phyloP scores from a whole-genome alignment of 2,329 filamentous ascomycete species.

The Stachybotrys chartarum region DNA sequence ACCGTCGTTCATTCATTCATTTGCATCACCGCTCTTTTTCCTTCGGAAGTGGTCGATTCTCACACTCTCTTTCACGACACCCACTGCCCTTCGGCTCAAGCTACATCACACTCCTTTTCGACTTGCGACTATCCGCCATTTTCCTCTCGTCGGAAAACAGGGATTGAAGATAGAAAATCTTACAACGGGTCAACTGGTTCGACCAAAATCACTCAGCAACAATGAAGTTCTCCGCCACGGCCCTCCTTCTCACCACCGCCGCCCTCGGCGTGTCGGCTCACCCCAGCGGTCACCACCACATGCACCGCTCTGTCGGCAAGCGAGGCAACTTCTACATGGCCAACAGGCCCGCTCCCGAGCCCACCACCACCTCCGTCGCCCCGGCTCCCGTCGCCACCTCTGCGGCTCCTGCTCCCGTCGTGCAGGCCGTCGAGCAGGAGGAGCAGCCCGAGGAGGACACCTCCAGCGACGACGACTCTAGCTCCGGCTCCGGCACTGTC shows the following conservation, averaged over 20 bases:
- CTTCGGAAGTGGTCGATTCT: conserved; percentile 10
- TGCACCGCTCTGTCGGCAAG: conserved; percentile 22
- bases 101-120: background rate
- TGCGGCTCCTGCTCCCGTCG: conserved; percentile 2
- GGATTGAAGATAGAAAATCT: conserved; percentile 6
- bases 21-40: conserved; percentile 9
- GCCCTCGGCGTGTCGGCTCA: conserved; percentile 33
- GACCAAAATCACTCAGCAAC: conserved; percentile 1
- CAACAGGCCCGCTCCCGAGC: conserved; percentile 22
- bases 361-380: conserved; percentile 11
- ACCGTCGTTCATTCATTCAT: conserved; percentile 16
- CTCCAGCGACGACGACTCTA: conserved; percentile 4
- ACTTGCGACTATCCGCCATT: background rate
- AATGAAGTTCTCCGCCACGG: conserved; percentile 35
- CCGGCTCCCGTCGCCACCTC: conserved; percentile 7
- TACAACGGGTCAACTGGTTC: background rate
- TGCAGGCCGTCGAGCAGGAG: conserved; percentile 1
- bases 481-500: conserved; percentile 11
- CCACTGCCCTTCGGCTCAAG: background rate
- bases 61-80: conserved; percentile 14
- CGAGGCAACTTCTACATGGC: conserved; percentile 26
- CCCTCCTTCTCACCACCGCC: conserved; percentile 26
- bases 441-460: background rate
- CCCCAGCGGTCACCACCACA: conserved; percentile 30
- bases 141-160: background rate